phyloP scores from a whole-genome alignment of 345 rosid genomes.

The Cochlearia excelsa region DNA sequence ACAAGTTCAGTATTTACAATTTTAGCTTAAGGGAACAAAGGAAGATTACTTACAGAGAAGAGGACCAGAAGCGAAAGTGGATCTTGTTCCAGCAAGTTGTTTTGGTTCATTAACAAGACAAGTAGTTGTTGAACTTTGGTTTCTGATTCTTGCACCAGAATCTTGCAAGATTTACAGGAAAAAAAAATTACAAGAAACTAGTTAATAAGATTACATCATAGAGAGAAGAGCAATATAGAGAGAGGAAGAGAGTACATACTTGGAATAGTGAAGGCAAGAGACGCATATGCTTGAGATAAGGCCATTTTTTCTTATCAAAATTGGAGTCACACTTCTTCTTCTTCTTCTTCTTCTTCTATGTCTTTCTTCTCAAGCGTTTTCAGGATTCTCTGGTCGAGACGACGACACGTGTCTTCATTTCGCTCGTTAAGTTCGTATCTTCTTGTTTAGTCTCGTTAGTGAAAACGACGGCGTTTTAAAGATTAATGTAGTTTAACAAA shows the following conservation, averaged over 20 bases:
- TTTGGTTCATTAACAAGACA: conserved; percentile 36
- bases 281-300: conserved; percentile 58
- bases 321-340: conserved; percentile 12
- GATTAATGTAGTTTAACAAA: no score
- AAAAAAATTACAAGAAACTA: conserved; percentile 12
- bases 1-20: neutral
- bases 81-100: conserved; percentile 31
- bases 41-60: conserved; percentile 45
- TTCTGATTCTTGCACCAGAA: conserved; percentile 32
- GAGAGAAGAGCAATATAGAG: neutral
- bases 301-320: conserved; percentile 39
- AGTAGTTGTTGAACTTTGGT: conserved; percentile 9
- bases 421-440: conserved; percentile 31
- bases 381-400: conserved; percentile 25
- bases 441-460: neutral
- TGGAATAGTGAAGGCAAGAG: conserved; percentile 47
- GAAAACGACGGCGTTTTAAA: conserved; percentile 7
- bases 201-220: conserved; percentile 11
- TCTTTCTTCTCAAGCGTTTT: conserved; percentile 22
- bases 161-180: conserved; percentile 32
- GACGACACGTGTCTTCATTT: conserved; percentile 36
- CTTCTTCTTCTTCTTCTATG: conserved; percentile 16
- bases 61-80: conserved; percentile 60
- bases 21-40: neutral
- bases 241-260: conserved; percentile 34